These are phyloP conservation scores for Ambrosiella cleistominuta DNA, from an alignment of 2,329 filamentous ascomycete species.

Conservation along the genomic window DNA sequence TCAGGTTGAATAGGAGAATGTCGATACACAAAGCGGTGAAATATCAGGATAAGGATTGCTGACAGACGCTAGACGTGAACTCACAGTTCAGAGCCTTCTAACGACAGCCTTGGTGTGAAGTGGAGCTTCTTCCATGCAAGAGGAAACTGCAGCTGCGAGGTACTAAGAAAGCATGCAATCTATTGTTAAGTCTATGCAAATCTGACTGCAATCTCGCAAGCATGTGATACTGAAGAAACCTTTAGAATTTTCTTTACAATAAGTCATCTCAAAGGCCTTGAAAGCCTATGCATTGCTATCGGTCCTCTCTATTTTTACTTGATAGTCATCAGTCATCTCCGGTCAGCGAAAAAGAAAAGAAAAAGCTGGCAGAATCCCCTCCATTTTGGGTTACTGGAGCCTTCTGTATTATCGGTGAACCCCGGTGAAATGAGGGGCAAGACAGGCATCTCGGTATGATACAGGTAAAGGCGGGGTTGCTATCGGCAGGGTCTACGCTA, in stretches of 20 bases:
- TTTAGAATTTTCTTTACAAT: too few species aligned
- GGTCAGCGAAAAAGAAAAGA: conserved; percentile 6
- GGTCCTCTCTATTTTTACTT: not conserved
- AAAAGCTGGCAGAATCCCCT: conserved; percentile 8
- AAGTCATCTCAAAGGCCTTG: too few species aligned
- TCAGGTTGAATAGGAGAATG: not conserved
- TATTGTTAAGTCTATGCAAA: not conserved
- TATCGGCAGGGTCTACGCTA: not conserved
- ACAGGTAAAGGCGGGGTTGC: conserved; percentile 2
- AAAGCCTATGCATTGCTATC: not conserved
- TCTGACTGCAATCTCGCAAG: too few species aligned
- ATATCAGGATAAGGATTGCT: conserved; percentile 7
- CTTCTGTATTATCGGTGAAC: conserved; percentile 2
- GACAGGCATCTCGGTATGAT: not conserved
- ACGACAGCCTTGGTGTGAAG: not conserved
- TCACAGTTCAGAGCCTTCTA: conserved; percentile 6
- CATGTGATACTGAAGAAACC: too few species aligned
- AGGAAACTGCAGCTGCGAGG: not conserved
- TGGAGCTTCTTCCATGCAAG: conserved; percentile 3
- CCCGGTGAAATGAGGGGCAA: conserved; percentile 3
- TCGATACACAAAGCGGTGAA: conserved; percentile 10
- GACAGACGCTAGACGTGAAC: conserved; percentile 4
- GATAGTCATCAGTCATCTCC: not conserved
- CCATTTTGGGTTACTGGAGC: conserved; percentile 6
- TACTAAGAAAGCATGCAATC: not conserved